Evolutionary conservation across 2,329 filamentous ascomycete species (phyloP), one percentile per base, ranked within the genome.

Genomic region (Trichoderma koningiopsis): DNA sequence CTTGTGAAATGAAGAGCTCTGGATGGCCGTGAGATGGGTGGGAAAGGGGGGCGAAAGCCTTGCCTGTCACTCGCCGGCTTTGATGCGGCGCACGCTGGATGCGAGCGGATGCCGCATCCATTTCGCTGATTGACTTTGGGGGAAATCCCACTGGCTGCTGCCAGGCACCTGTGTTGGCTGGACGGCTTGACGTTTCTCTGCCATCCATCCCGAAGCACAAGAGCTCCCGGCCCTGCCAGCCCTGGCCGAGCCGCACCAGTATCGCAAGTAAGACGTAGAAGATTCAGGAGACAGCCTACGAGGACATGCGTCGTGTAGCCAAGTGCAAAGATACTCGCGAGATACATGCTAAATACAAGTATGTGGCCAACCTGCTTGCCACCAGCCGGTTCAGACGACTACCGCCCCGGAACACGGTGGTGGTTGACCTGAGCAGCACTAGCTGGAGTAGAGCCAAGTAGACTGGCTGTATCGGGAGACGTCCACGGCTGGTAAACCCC

Each of bases 401-500:
- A 35, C 24, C 22, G 16, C 16, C 8, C 53, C 57, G 57, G 57
- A 60, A 43, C 5, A 29, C 35, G 35, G 57, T 29, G 22, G 16
- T 24, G 43, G 24, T 19, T 6, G 29, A 37, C 43, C 8, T 2
- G 5, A 6, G 11, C 22, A 22, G 19, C 27, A 24, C 27, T 24
- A 27, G 24, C 6, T 43, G 40, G 52, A 55, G 14, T 55, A 27
- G 24, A 37, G 16, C 53, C 27, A 53, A 57, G 63, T 66, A 47
- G 53, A 19, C 35, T 35, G 35, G 53, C 63, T 57, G 63, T 66
- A 66, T 47, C 52, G 53, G 53, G 53, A 43, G 40, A n/a, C 40
- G 27, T 29, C 52, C 29, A 57, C 52, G 53, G 63, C 53, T 58
- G 63, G 63, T n/a, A 58, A 66, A 66, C 35, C 63, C 57, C 63